Evolutionary conservation across 2,329 filamentous ascomycete species (phyloP).

Genomic region (Ophiosphaerella herpotricha): DNA sequence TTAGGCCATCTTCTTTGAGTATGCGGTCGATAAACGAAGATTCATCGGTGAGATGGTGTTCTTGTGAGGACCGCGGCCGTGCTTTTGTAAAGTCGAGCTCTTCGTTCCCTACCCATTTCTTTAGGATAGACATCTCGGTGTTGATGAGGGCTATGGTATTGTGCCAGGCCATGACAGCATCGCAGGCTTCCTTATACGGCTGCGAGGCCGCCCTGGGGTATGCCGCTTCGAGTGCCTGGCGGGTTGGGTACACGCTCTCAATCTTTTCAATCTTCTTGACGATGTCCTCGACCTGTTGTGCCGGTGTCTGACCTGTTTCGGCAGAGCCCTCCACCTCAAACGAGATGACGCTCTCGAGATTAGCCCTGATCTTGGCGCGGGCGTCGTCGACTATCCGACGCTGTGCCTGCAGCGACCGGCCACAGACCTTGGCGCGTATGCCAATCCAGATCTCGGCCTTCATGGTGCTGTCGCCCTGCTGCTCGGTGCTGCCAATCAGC

Average conservation of each 20-base stretch:
- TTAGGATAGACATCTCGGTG: constrained; percentile 86
- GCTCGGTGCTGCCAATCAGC: constrained; percentile 78
- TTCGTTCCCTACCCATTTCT: constrained; percentile 95
- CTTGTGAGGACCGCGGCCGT: constrained; percentile 68
- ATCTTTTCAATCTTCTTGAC: constrained; percentile 89
- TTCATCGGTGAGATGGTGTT: constrained; percentile 81
- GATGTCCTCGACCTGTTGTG: constrained; percentile 87
- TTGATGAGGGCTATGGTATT: constrained; percentile 97
- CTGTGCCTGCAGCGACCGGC: constrained; percentile 82
- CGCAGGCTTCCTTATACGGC: constrained; percentile 79
- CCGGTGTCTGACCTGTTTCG: constrained; percentile 84
- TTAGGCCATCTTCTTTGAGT: constrained; percentile 92
- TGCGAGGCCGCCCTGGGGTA: constrained; percentile 78
- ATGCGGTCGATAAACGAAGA: constrained; percentile 92
- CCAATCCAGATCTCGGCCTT: constrained; percentile 84
- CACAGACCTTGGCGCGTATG: constrained; percentile 80
- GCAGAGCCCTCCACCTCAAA: constrained; percentile 95
- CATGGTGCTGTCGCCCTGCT: constrained; percentile 71
- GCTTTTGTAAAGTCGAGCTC: constrained; percentile 87
- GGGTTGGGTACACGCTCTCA: constrained; percentile 83
- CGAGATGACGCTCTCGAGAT: constrained; percentile 85
- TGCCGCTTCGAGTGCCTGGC: constrained; percentile 71
- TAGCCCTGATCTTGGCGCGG: constrained; percentile 70
- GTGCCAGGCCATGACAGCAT: constrained; percentile 92
- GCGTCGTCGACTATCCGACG: constrained; percentile 86